Evolutionary conservation across 495 filamentous ascomycete species (phyloP), one percentile per base, ranked within the genome.

Genomic region (Aspergillus leporis): DNA sequence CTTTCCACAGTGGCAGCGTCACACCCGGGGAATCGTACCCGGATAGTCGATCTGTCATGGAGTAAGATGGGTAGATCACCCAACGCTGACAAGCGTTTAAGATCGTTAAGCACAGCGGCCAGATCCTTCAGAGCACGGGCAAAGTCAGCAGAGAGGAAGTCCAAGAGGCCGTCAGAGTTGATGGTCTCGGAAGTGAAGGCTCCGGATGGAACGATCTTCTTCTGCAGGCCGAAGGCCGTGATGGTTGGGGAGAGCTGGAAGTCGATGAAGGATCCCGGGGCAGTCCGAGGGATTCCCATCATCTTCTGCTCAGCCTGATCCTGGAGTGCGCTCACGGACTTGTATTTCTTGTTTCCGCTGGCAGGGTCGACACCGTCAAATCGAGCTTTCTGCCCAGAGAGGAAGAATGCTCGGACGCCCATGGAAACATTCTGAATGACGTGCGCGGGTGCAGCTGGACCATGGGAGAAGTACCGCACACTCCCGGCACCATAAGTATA

Each of bases 351-450:
- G 72, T 91, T 86, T 46, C 92, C 92, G 7, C 82, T 85, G 31
- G 59, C 69, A 12, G 85, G 76, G 46, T 84, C 81, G 31, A 87
- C 68, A 16, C 92, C 91, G 67, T 96, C 90, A 61, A 89, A 96
- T 43, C 90, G 86, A 13, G 87, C 88, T 66, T 92, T 93, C 59
- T 93, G 85, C 1, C 94, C 94, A 0, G 86, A 89, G n/a, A 96
- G 74, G 71, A 87, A 87, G 72, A 98, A 97, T 1, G 91, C 92
- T 5, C 94, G 87, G 52, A 97, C 86, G 0, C 92, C 94, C 58
- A 89, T 85, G 19, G 91, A 96, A 2, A 98, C 93, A 75, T 97
- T 97, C 65, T 92, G 85, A n/a, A 98, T 81, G 19, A 98, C 91
- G 69, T 98, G 90, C 5, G 92, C 91, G 21, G 90, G 92, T 1